Evolutionary conservation across 257 asterid species (phyloP).

Genomic region (Catharanthus roseus): DNA sequence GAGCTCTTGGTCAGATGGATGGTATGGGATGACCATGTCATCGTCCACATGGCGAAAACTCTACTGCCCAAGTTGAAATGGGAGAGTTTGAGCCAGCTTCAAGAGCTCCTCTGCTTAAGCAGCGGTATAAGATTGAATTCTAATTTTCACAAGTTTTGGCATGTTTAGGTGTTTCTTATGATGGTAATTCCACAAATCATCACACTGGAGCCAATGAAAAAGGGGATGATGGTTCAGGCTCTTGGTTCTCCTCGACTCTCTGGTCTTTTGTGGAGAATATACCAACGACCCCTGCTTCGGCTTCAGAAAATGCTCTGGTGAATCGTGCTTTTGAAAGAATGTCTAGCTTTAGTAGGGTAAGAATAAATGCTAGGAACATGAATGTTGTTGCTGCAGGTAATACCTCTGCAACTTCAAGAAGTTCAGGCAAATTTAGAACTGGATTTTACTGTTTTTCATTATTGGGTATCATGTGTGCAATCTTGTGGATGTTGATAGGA

Average conservation of each 20-base stretch:
- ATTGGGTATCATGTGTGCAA: conserved; percentile 71
- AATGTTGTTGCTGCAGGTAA: conserved; percentile 54
- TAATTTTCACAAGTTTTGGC: conserved; percentile 47
- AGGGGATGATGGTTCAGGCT: conserved; percentile 56
- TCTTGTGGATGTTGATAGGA: conserved; percentile 62
- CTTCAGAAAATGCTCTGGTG: conserved; percentile 80
- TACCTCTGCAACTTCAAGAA: conserved; percentile 45
- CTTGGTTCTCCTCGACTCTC: conserved; percentile 70
- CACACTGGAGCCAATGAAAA: conserved; percentile 46
- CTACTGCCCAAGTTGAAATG: conserved; percentile 79
- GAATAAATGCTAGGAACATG: conserved; percentile 40
- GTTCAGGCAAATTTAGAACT: conserved; percentile 37
- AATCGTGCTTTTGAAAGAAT: conserved; percentile 73
- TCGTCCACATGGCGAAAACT: conserved; percentile 61
- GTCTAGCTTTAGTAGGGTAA: conserved; percentile 87
- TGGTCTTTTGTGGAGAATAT: conserved; percentile 97
- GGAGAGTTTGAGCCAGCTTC: conserved; percentile 91
- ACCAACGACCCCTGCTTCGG: conserved; percentile 96
- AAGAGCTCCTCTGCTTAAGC: conserved; percentile 58
- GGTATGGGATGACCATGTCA: conserved; percentile 38
- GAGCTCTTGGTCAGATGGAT: conserved; percentile 91
- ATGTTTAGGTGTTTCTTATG: conserved; percentile 64
- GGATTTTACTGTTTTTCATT: conserved; percentile 53
- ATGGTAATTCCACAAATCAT: conserved; percentile 37
- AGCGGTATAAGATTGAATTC: conserved; percentile 32